Evolutionary conservation across 306 rosid genomes (phyloP).

Genomic region (Adenanthera pavonina): DNA sequence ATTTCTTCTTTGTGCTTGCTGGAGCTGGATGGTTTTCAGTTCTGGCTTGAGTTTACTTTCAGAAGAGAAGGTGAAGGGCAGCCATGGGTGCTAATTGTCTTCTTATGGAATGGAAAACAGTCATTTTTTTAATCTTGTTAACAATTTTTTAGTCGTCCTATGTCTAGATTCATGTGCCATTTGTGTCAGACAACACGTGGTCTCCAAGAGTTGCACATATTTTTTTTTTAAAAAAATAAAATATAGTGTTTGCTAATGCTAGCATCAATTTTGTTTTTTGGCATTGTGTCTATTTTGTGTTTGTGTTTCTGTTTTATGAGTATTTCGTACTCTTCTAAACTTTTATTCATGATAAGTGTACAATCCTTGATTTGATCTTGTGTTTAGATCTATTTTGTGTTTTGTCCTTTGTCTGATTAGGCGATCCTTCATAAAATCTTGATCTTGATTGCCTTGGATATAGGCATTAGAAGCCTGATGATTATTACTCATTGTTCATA

Average conservation of each 20-base stretch:
- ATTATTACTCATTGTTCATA: slow-evolving; percentile 23
- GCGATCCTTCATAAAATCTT: neutral
- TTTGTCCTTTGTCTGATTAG: neutral
- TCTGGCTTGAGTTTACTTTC: neutral
- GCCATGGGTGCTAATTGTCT: neutral
- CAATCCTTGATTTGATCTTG: neutral
- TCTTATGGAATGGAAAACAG: neutral
- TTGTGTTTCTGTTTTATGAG: neutral
- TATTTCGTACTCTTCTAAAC: neutral
- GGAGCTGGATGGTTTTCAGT: neutral
- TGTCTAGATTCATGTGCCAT: neutral
- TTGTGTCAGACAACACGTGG: neutral
- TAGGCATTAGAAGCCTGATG: neutral
- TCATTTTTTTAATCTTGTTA: neutral
- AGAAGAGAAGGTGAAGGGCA: neutral
- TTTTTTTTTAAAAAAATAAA: no score
- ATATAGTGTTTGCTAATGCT: no score
- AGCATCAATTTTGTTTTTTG: neutral
- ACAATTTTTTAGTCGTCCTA: neutral
- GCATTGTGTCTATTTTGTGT: neutral
- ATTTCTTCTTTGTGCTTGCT: no score
- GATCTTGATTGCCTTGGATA: neutral
- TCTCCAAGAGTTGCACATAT: neutral
- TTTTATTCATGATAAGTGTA: neutral
- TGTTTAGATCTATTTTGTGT: neutral